phyloP scores from a whole-genome alignment of 768 basidiomycete genomes.

The Russula sp. region DNA sequence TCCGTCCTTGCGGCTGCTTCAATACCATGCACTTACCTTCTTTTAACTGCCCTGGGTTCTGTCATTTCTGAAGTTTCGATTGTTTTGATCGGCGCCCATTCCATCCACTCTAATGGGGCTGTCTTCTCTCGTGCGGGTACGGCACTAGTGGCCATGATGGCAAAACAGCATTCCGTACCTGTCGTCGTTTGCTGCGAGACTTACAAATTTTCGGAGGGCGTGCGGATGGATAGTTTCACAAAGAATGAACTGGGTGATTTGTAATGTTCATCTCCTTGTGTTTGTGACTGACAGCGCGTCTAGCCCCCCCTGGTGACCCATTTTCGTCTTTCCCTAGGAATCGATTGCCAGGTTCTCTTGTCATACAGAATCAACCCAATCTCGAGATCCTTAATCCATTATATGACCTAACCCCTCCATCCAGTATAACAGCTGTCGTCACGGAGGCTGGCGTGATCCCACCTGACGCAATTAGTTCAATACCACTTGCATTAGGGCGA shows the following conservation, averaged over 20 bases:
- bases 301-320: conserved; percentile 37
- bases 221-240: conserved; percentile 90
- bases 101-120: conserved; percentile 90
- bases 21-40: conserved; percentile 86
- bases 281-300: conserved; percentile 6
- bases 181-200: conserved; percentile 98
- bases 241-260: conserved; percentile 90
- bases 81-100: conserved; percentile 90
- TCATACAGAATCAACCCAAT: conserved; percentile 43
- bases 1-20: conserved; percentile 60
- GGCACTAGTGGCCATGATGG: conserved; percentile 95
- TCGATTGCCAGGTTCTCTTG: conserved; percentile 36
- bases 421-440: conserved; percentile 91
- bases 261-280: not conserved
- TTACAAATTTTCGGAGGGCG: conserved; percentile 93
- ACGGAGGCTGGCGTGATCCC: conserved; percentile 97
- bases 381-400: conserved; percentile 82
- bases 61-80: conserved; percentile 78
- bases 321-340: conserved; percentile 38
- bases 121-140: conserved; percentile 94
- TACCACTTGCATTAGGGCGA: conserved; percentile 62
- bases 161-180: conserved; percentile 82
- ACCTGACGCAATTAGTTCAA: conserved; percentile 83
- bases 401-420: conserved; percentile 92
- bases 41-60: conserved; percentile 82